A percentile compares a stretch with the other conserved stretches of the same genome.
These are phyloP conservation scores for Nemania abortiva DNA, from an alignment of 2,329 filamentous ascomycete species.

Conservation along the genomic window DNA sequence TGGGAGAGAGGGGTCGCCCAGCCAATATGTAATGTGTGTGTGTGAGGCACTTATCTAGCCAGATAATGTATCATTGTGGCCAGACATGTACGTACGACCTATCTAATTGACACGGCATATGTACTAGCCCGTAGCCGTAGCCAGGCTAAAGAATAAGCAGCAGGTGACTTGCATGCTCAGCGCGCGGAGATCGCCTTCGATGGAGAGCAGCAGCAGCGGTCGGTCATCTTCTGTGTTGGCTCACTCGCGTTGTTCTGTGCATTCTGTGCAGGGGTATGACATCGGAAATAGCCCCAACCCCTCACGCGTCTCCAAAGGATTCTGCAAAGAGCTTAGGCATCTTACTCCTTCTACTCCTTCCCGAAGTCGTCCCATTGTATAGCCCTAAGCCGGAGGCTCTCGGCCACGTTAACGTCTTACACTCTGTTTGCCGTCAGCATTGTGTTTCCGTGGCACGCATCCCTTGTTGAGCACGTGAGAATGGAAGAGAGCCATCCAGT, in stretches of 20 bases:
- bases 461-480: conserved; percentile 22
- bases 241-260: neutral
- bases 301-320: conserved; percentile 8
- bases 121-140: neutral
- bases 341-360: neutral
- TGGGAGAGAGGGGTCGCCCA: conserved; percentile 2
- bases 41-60: conserved; percentile 6
- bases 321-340: neutral
- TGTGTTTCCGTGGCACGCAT: conserved; percentile 10
- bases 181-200: conserved; percentile 22
- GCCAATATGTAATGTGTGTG: conserved; percentile 10
- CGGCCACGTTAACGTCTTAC: neutral
- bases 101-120: neutral
- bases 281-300: conserved; percentile 3
- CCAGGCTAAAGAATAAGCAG: conserved; percentile 12
- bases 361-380: neutral
- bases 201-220: neutral
- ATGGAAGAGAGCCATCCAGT: neutral
- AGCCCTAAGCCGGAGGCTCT: neutral
- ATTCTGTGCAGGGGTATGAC: conserved; percentile 17
- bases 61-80: neutral
- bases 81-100: neutral
- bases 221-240: conserved; percentile 14
- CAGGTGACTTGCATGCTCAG: conserved; percentile 29
- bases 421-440: neutral